Conservation (phyloP, 1,139 yeast genomes). For the Eremothecium cymbalariae region DNA sequence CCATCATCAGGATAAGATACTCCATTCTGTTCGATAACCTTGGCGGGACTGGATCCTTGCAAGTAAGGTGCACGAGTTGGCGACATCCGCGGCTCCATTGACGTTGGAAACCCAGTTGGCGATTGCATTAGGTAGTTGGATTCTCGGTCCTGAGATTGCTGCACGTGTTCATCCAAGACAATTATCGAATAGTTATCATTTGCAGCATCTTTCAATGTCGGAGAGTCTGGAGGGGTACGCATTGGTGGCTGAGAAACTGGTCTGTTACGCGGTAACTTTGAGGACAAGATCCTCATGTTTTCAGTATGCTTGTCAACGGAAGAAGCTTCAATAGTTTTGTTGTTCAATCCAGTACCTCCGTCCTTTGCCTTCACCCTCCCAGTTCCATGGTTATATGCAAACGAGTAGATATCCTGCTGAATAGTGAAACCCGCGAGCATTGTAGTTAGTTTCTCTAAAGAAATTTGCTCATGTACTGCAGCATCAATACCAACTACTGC, state of each 20-base stretch:
- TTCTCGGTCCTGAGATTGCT: too few relatives aligned
- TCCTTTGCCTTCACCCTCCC: constrained; percentile 26
- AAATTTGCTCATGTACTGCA: constrained; percentile 24
- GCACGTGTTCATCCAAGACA: constrained; percentile 2
- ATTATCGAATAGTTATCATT: background rate
- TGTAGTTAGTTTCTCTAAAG: constrained; percentile 22
- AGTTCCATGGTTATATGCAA: constrained; percentile 29
- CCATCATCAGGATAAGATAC: too few relatives aligned
- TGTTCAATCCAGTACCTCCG: constrained; percentile 5
- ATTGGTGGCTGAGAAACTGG: too few relatives aligned
- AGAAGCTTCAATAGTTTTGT: constrained; percentile 1
- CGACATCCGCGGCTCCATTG: too few relatives aligned
- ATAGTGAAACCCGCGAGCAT: constrained; percentile 26
- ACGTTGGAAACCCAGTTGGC: too few relatives aligned
- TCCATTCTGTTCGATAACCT: too few relatives aligned
- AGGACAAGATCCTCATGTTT: constrained; percentile 7
- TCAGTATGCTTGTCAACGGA: constrained; percentile 8
- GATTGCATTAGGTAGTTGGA: too few relatives aligned
- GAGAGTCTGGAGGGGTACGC: too few relatives aligned
- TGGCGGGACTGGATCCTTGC: too few relatives aligned
- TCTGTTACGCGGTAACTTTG: background rate
- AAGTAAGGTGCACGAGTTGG: too few relatives aligned
- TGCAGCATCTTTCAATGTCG: background rate
- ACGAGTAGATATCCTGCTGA: constrained; percentile 25
- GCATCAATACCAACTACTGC: constrained; percentile 35